Evolutionary conservation across 768 basidiomycete genomes (phyloP).

Genomic region (Phaeotremella fagi): DNA sequence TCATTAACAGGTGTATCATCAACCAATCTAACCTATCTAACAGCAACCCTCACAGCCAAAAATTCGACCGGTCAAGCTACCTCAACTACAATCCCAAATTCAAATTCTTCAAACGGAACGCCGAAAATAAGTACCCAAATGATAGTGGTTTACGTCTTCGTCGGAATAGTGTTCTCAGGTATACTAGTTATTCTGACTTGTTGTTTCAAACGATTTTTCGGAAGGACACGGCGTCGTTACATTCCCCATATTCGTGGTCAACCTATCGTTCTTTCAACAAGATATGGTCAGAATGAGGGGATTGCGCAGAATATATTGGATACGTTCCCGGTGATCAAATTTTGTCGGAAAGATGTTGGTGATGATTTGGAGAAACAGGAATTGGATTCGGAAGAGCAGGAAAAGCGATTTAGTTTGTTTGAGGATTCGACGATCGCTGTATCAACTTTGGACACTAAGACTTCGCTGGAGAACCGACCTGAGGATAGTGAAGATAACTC

Average conservation of each 20-base stretch:
- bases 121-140: constrained; percentile 58
- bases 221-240: no score
- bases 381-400: background rate
- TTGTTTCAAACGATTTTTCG: no score
- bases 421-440: background rate
- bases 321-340: constrained; percentile 91
- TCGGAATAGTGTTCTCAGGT: constrained; percentile 78
- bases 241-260: no score
- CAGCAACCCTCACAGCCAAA: constrained; percentile 63
- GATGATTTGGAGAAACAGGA: no score
- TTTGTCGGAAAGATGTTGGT: constrained; percentile 50
- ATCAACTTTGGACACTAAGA: background rate
- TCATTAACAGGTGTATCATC: constrained; percentile 17
- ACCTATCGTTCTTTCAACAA: no score
- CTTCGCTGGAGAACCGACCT: background rate
- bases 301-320: constrained; percentile 89
- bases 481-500: no score
- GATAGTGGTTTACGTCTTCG: constrained; percentile 71
- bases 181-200: constrained; percentile 80
- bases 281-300: no score
- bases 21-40: constrained; percentile 54
- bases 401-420: background rate
- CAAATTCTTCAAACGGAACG: constrained; percentile 5
- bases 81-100: constrained; percentile 30
- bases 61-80: constrained; percentile 56